A percentile compares a stretch with the other conserved stretches of the same genome.
phyloP scores from a whole-genome alignment of 2,329 filamentous ascomycete genomes.

The Fusarium sp. region DNA sequence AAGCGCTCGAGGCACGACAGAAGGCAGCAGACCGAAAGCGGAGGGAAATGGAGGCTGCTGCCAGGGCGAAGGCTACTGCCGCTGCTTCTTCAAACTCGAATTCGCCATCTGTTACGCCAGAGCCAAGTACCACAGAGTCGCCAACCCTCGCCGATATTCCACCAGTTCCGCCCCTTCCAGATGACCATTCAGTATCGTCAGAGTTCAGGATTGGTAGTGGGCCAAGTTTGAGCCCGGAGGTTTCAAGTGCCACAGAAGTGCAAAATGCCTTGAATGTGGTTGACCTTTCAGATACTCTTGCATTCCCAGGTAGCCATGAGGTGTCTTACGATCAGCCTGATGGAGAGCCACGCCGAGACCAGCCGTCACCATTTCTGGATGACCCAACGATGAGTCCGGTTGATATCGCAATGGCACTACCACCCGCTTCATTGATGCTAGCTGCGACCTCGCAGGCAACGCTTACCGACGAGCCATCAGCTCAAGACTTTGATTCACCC shows the following conservation, averaged over 20 bases:
- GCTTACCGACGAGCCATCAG: slow-evolving; percentile 10
- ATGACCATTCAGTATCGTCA: slow-evolving; percentile 6
- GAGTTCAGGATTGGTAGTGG: slow-evolving; percentile 1
- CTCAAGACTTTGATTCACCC: slow-evolving; percentile 64
- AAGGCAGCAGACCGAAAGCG: slow-evolving; percentile 62
- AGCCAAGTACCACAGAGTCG: slow-evolving; percentile 20
- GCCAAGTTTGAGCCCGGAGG: background rate
- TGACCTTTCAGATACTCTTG: slow-evolving; percentile 11
- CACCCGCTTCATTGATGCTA: slow-evolving; percentile 35
- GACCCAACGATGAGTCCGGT: slow-evolving; percentile 33
- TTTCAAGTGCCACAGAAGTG: slow-evolving; percentile 13
- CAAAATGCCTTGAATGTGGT: slow-evolving; percentile 25
- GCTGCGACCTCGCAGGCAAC: slow-evolving; percentile 22
- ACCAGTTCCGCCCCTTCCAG: slow-evolving; percentile 36
- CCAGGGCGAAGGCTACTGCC: slow-evolving; percentile 52
- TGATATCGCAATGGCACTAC: slow-evolving; percentile 37
- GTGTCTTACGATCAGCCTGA: slow-evolving; percentile 12
- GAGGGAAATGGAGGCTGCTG: slow-evolving; percentile 60
- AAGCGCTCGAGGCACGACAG: slow-evolving; percentile 66
- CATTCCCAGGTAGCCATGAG: slow-evolving; percentile 12
- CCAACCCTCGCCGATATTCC: slow-evolving; percentile 30
- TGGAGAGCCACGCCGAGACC: slow-evolving; percentile 13
- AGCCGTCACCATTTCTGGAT: slow-evolving; percentile 31
- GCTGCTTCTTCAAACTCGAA: slow-evolving; percentile 27
- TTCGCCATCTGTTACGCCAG: slow-evolving; percentile 27